Conservation (phyloP, 75 land plant species). For the Chamaecyparis obtusa region DNA sequence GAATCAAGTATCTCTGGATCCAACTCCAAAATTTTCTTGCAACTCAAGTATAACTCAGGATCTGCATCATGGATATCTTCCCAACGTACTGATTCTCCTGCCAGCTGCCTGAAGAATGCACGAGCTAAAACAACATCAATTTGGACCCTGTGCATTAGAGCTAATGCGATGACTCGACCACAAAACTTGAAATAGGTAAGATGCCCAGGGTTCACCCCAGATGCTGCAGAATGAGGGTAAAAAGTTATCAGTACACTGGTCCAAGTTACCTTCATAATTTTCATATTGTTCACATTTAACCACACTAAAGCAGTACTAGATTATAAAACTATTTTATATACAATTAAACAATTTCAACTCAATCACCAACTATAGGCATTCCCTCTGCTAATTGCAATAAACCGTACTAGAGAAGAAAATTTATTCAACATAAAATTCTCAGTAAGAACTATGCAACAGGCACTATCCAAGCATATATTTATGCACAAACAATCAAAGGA, state of each 20-base stretch:
- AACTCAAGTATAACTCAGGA: constrained; percentile 75
- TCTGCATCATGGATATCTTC: constrained; percentile 91
- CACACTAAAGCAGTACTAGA: background rate
- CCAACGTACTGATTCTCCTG: constrained; percentile 51
- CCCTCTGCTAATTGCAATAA: background rate
- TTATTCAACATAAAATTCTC: background rate
- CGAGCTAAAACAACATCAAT: constrained; percentile 70
- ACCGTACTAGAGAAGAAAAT: background rate
- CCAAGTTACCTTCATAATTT: background rate
- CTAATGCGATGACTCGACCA: constrained; percentile 76
- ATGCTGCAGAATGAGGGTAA: constrained; percentile 41
- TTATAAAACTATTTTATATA: background rate
- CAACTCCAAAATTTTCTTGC: constrained; percentile 85
- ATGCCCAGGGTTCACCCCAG: constrained; percentile 68
- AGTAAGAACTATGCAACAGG: background rate
- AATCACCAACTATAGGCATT: background rate
- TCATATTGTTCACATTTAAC: constrained; percentile 2
- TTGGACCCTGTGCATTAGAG: constrained; percentile 82
- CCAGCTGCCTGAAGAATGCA: constrained; percentile 66
- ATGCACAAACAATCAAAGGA: background rate
- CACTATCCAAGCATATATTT: background rate
- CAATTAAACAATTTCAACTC: background rate
- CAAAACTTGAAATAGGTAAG: constrained; percentile 67
- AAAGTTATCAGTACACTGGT: background rate
- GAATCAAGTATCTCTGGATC: constrained; percentile 69